These are phyloP conservation scores for Atractiella rhizophila DNA, from an alignment of 768 basidiomycete species.

Conservation along the genomic window DNA sequence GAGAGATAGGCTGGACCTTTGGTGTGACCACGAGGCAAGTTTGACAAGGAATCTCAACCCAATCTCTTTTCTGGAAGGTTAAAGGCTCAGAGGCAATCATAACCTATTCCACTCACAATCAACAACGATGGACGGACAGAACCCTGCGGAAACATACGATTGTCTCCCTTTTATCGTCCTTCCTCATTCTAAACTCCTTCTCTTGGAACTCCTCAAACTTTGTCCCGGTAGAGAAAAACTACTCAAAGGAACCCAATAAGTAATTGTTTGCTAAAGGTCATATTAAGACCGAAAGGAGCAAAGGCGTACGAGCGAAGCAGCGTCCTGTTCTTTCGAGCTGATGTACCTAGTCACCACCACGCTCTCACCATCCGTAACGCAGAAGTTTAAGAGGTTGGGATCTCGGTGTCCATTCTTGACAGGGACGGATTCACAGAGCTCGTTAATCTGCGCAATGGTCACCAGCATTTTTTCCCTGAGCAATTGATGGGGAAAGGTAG, in stretches of 20 bases:
- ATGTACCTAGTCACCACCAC: constrained; percentile 89
- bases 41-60: constrained; percentile 98
- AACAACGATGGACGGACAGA: neutral
- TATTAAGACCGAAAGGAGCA: neutral
- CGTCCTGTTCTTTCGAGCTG: constrained; percentile 68
- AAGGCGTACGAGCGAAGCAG: constrained; percentile 40
- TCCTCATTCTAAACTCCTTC: constrained; percentile 73
- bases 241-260: constrained; percentile 3
- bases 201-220: constrained; percentile 70
- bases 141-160: constrained; percentile 44
- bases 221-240: constrained; percentile 92
- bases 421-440: constrained; percentile 30
- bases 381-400: constrained; percentile 45
- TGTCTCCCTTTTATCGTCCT: constrained; percentile 80
- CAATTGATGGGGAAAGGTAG: constrained; percentile 41
- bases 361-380: constrained; percentile 79
- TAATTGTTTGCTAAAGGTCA: neutral
- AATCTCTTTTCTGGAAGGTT: constrained; percentile 86
- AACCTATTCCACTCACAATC: neutral
- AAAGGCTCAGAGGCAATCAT: constrained; percentile 33
- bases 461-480: constrained; percentile 67
- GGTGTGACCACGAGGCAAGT: constrained; percentile 85
- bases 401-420: constrained; percentile 42
- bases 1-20: constrained; percentile 32
- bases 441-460: constrained; percentile 56